Conservation (phyloP, 495 filamentous ascomycete species). For the Trichocladium uniseriatum region DNA sequence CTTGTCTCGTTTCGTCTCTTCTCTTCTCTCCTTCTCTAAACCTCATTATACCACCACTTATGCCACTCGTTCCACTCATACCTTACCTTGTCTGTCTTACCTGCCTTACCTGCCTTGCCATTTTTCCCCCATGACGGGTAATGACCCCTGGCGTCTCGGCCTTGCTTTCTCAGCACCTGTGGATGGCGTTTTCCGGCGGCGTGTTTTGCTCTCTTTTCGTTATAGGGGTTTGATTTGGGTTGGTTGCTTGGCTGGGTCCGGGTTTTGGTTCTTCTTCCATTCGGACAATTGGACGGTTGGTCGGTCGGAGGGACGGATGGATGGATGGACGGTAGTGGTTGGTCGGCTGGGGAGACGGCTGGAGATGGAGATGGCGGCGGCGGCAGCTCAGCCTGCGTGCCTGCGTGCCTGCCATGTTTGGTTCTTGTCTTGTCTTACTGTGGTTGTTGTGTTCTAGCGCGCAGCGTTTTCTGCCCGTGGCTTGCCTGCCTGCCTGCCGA, state of each 20-base stretch:
- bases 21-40: too few relatives aligned
- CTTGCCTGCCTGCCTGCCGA: too few relatives aligned
- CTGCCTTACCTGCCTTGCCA: not conserved
- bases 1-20: too few relatives aligned
- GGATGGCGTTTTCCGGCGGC: not conserved
- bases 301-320: not conserved
- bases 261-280: too few relatives aligned
- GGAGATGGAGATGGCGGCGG: not conserved
- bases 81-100: too few relatives aligned
- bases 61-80: too few relatives aligned
- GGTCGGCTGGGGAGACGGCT: not conserved
- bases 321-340: not conserved
- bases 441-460: too few relatives aligned
- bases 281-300: not conserved
- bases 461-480: too few relatives aligned
- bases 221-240: not conserved
- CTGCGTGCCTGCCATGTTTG: not conserved
- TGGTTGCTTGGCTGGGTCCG: not conserved
- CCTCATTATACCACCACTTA: too few relatives aligned
- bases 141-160: not conserved
- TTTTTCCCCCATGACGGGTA: not conserved
- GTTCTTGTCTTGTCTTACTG: not conserved
- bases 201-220: not conserved
- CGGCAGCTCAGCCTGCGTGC: not conserved
- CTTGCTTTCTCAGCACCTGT: not conserved